A percentile compares a stretch with the other conserved stretches of the same genome.
phyloP scores from a whole-genome alignment of 1,284 basidiomycete species.

The Irpex sp. region DNA sequence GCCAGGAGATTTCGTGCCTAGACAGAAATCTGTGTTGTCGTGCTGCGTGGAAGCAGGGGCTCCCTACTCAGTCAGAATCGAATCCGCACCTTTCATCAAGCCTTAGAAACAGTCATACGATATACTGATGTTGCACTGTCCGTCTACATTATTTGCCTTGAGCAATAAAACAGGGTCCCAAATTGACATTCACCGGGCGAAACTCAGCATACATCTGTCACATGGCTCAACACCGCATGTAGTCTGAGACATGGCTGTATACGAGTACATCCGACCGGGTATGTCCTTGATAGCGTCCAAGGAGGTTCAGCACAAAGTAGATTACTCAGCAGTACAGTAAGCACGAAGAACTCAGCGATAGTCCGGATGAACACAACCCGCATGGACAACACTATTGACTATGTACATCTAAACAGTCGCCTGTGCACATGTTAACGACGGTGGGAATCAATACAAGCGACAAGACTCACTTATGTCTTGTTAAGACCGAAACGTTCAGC shows the following conservation, averaged over 20 bases:
- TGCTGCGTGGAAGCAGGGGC: too few species aligned
- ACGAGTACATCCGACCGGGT: too few species aligned
- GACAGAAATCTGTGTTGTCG: too few species aligned
- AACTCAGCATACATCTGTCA: too few species aligned
- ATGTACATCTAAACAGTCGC: too few species aligned
- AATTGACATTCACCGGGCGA: too few species aligned
- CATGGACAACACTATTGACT: too few species aligned
- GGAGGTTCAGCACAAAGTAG: not conserved
- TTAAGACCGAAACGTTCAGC: slow-evolving; percentile 49
- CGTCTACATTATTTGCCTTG: not conserved
- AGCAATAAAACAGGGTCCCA: not conserved
- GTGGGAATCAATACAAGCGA: not conserved
- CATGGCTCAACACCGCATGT: too few species aligned
- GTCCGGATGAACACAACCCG: not conserved
- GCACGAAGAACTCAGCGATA: not conserved
- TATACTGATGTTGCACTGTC: not conserved
- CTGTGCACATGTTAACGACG: not conserved
- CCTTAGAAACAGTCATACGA: not conserved
- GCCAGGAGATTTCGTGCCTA: too few species aligned
- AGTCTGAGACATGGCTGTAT: too few species aligned
- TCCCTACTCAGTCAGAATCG: too few species aligned
- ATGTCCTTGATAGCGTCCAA: not conserved
- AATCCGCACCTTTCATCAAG: too few species aligned
- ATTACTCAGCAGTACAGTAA: not conserved
- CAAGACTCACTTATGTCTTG: slow-evolving; percentile 9